phyloP scores from a whole-genome alignment of 495 filamentous ascomycete genomes.

The Aspergillus taichungensis region DNA sequence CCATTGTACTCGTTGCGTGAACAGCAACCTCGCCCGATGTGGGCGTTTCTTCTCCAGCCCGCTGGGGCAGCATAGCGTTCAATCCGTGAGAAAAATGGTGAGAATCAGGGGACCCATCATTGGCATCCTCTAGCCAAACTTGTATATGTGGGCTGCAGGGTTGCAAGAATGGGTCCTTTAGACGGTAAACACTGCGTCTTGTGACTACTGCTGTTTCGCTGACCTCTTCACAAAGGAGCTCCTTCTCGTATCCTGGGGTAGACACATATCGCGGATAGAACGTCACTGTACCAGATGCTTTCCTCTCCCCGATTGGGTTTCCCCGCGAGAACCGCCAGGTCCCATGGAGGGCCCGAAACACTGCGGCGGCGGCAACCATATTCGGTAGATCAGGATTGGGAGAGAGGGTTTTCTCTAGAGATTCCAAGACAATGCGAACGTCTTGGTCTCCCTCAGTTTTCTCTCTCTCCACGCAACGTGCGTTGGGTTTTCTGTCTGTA shows the following conservation, averaged over 20 bases:
- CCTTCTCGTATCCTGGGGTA: conserved; percentile 13
- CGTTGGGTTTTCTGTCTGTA: not conserved
- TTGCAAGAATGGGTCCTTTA: conserved; percentile 1
- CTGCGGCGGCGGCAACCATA: conserved; percentile 30
- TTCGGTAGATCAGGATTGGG: not conserved
- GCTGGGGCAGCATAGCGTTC: not conserved
- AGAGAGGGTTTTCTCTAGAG: conserved; percentile 12
- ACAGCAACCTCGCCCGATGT: not conserved
- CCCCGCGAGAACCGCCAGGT: conserved; percentile 52
- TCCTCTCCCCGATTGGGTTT: conserved; percentile 21
- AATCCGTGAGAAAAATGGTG: conserved; percentile 1
- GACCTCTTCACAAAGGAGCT: conserved; percentile 19
- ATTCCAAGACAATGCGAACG: conserved; percentile 9
- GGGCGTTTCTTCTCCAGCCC: not conserved
- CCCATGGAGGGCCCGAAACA: conserved; percentile 69
- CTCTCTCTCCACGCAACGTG: too few species aligned
- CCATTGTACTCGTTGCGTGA: not conserved
- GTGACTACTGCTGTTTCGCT: not conserved
- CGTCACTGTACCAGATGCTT: conserved; percentile 45
- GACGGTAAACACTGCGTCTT: conserved; percentile 8
- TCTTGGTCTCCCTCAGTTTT: not conserved
- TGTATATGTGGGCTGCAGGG: not conserved
- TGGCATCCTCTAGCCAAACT: not conserved
- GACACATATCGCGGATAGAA: conserved; percentile 50
- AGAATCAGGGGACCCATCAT: not conserved